Evolutionary conservation across 768 basidiomycete genomes (phyloP), one percentile per base, ranked within the genome.

Genomic region (Dioszegia aurantiaca): DNA sequence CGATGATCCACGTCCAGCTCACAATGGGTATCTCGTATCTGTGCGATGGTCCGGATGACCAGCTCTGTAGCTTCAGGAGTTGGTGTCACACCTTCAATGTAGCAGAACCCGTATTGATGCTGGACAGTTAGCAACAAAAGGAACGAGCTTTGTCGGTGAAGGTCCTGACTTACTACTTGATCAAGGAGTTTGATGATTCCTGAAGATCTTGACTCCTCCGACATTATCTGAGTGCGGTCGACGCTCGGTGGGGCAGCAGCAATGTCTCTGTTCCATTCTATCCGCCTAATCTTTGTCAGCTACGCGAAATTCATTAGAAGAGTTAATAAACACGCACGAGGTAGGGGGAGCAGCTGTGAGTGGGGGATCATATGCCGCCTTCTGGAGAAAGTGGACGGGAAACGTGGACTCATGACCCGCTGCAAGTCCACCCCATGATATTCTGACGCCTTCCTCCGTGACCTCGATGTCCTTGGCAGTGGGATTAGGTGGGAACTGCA

Each of bases 21-120:
- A 82, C 84, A 86, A 51, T 87, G 85, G 0, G 94, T 97, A 76
- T 94, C 86, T 42, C 93, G 84, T 58, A 95, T 92, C 68, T 88
- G 89, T 3, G 85, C 87, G 59, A 98, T 90, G 31, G 87, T 83
- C 56, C 82, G 75, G 11, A 85, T 80, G 1, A 97, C 80, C 62
- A 82, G 79, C 71, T 97, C 90, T 0, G 94, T 99, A 2, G 85
- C 88, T 74, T 91, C 86, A 4, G 88, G 82, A 0, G 86, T 89
- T 0, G 82, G 73, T 3, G 92, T 90, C 12, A 94, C 87, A 11
- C 85, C 89, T 16, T 84, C 80, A 8, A 97, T 81, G 61, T 95
- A 88, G 55, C 86, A 90, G 75, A 98, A 91, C 0, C 94, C 94
- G 69, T 87, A 94, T 46, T 80, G 81, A 63, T 92, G 84, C 91